Percentiles rank a stretch among this genome's conserved stretches.
Evolutionary conservation across 352 stramenopile genomes (phyloP).

Genomic region (Thraustochytrium striatum): DNA sequence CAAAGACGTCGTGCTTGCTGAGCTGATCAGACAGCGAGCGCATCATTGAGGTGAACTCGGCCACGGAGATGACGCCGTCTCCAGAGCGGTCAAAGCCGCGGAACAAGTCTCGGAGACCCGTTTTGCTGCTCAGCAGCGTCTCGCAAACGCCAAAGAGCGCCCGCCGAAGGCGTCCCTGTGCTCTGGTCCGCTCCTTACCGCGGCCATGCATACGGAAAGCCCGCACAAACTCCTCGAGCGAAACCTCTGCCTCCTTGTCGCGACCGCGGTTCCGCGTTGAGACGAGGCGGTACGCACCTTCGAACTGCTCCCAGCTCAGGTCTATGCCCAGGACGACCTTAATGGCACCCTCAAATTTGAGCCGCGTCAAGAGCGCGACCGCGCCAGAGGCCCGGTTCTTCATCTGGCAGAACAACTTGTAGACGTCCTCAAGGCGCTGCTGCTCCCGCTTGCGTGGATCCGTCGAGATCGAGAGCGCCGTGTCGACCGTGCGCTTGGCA

Average conservation of each 20-base stretch:
- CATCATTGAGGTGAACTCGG: conserved; percentile 41
- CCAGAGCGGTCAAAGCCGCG: conserved; percentile 7
- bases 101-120: not conserved
- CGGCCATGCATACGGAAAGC: not conserved
- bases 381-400: not conserved
- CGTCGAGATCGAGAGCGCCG: not conserved
- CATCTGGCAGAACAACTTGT: conserved; percentile 7
- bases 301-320: conserved; percentile 20
- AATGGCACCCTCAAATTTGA: conserved; percentile 28
- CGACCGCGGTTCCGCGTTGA: not conserved
- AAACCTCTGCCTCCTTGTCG: not conserved
- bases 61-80: not conserved
- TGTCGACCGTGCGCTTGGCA: not conserved
- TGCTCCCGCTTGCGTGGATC: not conserved
- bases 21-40: not conserved
- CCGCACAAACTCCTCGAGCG: not conserved
- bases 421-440: conserved; percentile 15
- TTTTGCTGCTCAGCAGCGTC: not conserved
- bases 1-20: conserved; percentile 17
- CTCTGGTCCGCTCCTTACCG: not conserved
- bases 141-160: conserved; percentile 29
- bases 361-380: not conserved
- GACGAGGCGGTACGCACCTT: not conserved
- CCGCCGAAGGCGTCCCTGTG: not conserved
- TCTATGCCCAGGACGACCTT: not conserved